Evolutionary conservation across 139 green algal species (phyloP), one percentile per base, ranked within the genome.

Genomic region (Coelastrella sp.): DNA sequence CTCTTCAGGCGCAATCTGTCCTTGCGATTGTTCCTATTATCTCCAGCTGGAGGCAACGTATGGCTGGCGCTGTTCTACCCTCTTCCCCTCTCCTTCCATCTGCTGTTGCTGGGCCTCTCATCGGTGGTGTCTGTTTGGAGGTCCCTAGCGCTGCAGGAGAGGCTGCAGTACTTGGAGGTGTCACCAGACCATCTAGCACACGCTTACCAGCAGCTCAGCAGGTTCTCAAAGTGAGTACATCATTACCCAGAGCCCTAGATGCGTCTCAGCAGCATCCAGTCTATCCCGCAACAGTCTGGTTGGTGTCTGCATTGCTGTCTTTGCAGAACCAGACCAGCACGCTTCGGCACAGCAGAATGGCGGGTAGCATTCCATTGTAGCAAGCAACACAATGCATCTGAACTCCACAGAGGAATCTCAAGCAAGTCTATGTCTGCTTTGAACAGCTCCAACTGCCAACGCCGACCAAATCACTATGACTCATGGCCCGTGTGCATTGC

Each of bases 1-100:
- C 85, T 90, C 5, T 64, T 90, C 73, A 68, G 32, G 32, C 20
- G 17, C 65, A 80, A 78, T 78, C 32, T 86, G 5, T 78, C 61
- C 3, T 8, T 85, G 32, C 47, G 77, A 32, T 16, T 87, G 7
- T 87, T 91, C 7, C 78, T 91, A 11, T 8, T 91, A 20, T 91
- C 87, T 5, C 87, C 87, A 23, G 87, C 87, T 10, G 54, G 64
- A 20, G 65, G 87, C 87, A 91, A 81, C 54, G 57, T 91, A 4
- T 86, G 77, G 87, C 32, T 91, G 4, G 77, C 77, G 6, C 65
- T 91, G 7, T 91, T 91, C 65, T 91, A 82, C 54, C 78, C 87
- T 57, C 78, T 91, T 47, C 87, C 87, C 10, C 78, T 91, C 19
- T 60, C 47, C 13, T 8, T 73, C 54, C 87, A 91, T 60, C 10